These are phyloP conservation scores for Malania oleifera DNA, from an alignment of 164 flowering plant species.

Conservation along the genomic window DNA sequence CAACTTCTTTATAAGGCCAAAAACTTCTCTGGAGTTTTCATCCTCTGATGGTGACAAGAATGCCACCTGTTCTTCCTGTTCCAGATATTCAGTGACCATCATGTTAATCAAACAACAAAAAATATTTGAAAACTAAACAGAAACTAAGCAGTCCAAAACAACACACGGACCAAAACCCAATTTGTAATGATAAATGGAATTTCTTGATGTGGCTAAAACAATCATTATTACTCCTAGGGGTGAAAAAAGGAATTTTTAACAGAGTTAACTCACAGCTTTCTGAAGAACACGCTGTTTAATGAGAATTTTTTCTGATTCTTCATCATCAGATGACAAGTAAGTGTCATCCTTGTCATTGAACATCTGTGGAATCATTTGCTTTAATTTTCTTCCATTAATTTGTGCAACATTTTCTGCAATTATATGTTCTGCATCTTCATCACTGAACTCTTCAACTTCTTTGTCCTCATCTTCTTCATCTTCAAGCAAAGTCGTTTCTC, in stretches of 20 bases:
- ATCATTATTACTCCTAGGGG: no score
- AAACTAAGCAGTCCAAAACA: not conserved
- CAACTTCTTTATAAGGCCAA: slow-evolving; percentile 80
- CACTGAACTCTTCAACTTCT: slow-evolving; percentile 27
- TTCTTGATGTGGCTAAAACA: no score
- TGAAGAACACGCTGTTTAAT: slow-evolving; percentile 39
- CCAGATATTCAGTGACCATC: slow-evolving; percentile 3
- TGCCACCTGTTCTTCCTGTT: slow-evolving; percentile 45
- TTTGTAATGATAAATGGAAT: no score
- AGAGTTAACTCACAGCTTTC: slow-evolving; percentile 53
- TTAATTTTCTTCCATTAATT: slow-evolving; percentile 41
- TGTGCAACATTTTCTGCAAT: slow-evolving; percentile 25
- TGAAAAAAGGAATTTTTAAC: not conserved
- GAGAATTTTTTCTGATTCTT: slow-evolving; percentile 53
- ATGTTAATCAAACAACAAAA: not conserved
- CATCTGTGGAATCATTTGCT: slow-evolving; percentile 73
- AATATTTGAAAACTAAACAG: not conserved
- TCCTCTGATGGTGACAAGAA: slow-evolving; percentile 57
- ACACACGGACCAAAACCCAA: not conserved
- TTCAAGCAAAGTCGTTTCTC: slow-evolving; percentile 26
- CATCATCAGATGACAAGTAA: slow-evolving; percentile 79
- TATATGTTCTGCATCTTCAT: slow-evolving; percentile 28
- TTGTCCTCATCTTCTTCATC: slow-evolving; percentile 28
- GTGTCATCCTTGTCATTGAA: slow-evolving; percentile 65
- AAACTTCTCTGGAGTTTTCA: slow-evolving; percentile 72